Evolutionary conservation across 2,329 filamentous ascomycete genomes (phyloP).

Genomic region (Hypoxylon sp.): DNA sequence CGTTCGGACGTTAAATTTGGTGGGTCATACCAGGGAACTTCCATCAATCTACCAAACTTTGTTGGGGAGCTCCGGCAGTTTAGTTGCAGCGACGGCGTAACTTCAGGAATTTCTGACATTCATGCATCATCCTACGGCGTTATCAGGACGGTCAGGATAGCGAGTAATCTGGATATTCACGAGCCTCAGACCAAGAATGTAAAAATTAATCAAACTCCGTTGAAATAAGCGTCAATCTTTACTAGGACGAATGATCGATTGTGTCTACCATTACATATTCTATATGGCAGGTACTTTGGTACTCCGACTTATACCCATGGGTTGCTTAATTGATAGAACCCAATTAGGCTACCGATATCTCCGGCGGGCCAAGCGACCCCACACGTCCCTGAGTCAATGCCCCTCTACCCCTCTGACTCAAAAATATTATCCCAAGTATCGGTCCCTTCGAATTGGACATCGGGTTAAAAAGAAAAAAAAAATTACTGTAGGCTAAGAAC

Average conservation of each 20-base stretch:
- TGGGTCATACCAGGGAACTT: constrained; percentile 27
- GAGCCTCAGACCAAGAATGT: constrained; percentile 8
- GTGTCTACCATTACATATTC: no score
- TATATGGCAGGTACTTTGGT: neutral
- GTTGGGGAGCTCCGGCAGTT: constrained; percentile 34
- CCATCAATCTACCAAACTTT: constrained; percentile 22
- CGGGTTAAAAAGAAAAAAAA: constrained; percentile 7
- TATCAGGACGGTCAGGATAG: constrained; percentile 22
- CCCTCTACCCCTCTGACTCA: constrained; percentile 44
- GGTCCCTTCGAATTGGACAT: constrained; percentile 23
- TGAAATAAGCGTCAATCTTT: neutral
- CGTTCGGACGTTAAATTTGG: constrained; percentile 32
- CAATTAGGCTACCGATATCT: constrained; percentile 36
- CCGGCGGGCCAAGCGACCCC: constrained; percentile 31
- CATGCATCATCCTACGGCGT: constrained; percentile 36
- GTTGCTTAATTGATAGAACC: neutral
- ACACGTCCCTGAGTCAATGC: constrained; percentile 36
- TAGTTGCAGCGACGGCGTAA: constrained; percentile 18
- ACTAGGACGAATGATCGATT: neutral
- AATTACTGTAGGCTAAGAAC: neutral
- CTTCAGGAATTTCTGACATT: constrained; percentile 30
- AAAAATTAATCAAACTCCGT: constrained; percentile 12
- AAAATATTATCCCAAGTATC: constrained; percentile 22
- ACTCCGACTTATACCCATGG: neutral
- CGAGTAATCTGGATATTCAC: constrained; percentile 14